A percentile compares a stretch with the other conserved stretches of the same genome.
Evolutionary conservation across 257 asterid genomes (phyloP).

Genomic region (Lantana camara): DNA sequence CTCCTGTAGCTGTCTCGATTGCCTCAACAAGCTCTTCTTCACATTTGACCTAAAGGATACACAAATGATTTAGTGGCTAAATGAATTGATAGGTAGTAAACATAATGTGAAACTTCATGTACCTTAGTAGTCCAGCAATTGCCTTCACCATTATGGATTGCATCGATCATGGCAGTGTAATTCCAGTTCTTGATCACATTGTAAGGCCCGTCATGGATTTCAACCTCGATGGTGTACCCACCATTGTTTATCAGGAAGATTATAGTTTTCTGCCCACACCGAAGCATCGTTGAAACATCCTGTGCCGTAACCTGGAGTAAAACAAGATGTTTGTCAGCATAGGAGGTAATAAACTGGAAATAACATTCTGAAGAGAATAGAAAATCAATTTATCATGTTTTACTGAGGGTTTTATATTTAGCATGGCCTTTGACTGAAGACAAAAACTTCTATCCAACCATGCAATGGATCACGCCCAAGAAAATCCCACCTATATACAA

Average conservation of each 20-base stretch:
- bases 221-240: constrained; percentile 85
- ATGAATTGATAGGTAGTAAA: not conserved
- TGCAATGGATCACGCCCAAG: not conserved
- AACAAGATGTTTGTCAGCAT: not conserved
- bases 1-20: constrained; percentile 55
- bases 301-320: constrained; percentile 65
- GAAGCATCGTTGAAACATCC: constrained; percentile 73
- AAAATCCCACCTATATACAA: not conserved
- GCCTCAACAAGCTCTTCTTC: constrained; percentile 77
- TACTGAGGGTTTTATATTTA: not conserved
- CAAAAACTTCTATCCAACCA: not conserved
- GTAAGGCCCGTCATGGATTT: constrained; percentile 85
- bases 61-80: not conserved
- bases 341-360: no score
- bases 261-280: constrained; percentile 61
- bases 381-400: no score
- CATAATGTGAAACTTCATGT: constrained; percentile 19
- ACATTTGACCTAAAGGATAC: constrained; percentile 41
- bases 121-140: constrained; percentile 92
- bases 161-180: constrained; percentile 73
- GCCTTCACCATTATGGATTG: constrained; percentile 81
- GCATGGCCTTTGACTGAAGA: not conserved
- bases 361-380: no score
- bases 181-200: constrained; percentile 93
- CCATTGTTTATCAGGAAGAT: constrained; percentile 82